Conservation (phyloP, 371 early-diverging fungal genomes). For the Mortierella polycephala region DNA sequence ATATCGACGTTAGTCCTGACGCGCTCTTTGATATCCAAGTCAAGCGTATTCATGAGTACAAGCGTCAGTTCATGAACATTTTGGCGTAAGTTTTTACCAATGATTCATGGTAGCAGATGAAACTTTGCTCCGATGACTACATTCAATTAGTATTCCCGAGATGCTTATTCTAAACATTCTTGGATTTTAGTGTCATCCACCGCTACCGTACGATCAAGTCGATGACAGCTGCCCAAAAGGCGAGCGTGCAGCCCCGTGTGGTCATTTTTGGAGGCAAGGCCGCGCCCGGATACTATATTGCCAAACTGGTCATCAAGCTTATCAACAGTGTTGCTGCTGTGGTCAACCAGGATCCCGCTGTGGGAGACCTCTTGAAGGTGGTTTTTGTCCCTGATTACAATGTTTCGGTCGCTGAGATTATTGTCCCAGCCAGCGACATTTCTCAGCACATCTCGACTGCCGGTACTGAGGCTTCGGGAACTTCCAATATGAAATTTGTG, state of each 20-base stretch:
- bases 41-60: constrained; percentile 97
- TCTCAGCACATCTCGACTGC: constrained; percentile 94
- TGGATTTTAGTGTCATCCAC: constrained; percentile 76
- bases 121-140: no score
- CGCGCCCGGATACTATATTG: constrained; percentile 95
- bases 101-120: background rate
- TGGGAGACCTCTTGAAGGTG: constrained; percentile 84
- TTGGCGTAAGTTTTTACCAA: constrained; percentile 57
- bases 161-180: no score
- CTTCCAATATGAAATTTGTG: constrained; percentile 98
- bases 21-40: constrained; percentile 94
- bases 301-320: constrained; percentile 95
- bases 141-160: no score
- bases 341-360: constrained; percentile 82
- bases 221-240: constrained; percentile 71
- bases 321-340: constrained; percentile 89
- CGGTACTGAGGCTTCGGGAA: constrained; percentile 98
- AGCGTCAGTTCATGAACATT: constrained; percentile 97
- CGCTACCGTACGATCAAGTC: constrained; percentile 84
- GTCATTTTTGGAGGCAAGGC: constrained; percentile 86
- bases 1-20: constrained; percentile 78
- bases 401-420: constrained; percentile 90
- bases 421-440: constrained; percentile 93
- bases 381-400: constrained; percentile 95
- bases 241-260: constrained; percentile 79